Conservation (phyloP, 805 yeast genomes). For the Wickerhamomyces subpelliculosus region DNA sequence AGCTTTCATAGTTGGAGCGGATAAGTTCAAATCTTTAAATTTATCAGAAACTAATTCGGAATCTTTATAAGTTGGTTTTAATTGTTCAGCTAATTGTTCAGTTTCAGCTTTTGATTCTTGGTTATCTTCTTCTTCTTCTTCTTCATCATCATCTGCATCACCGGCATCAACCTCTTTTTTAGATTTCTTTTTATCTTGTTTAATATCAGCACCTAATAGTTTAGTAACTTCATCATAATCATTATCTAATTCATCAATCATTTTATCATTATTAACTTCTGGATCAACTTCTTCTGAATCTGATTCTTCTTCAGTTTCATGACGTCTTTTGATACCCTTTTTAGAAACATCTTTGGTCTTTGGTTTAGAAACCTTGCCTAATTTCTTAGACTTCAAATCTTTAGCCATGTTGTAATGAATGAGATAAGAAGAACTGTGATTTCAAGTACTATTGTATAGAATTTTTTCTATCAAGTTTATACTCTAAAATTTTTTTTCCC, state of each 20-base stretch:
- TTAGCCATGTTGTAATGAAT: slow-evolving; percentile 11
- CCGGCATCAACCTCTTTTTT: slow-evolving; percentile 14
- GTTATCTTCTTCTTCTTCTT: slow-evolving; percentile 18
- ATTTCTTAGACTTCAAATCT: slow-evolving; percentile 8
- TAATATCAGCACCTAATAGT: slow-evolving; percentile 35
- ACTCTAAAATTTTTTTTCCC: background rate
- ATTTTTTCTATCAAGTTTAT: background rate
- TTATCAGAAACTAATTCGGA: slow-evolving; percentile 19
- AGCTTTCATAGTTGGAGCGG: slow-evolving; percentile 77
- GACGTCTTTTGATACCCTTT: slow-evolving; percentile 21
- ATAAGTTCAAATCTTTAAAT: slow-evolving; percentile 52
- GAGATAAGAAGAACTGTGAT: too few species aligned
- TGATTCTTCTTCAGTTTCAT: slow-evolving; percentile 24
- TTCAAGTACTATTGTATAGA: too few species aligned
- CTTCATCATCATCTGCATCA: slow-evolving; percentile 6
- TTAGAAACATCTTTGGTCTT: slow-evolving; percentile 4
- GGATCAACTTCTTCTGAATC: too few species aligned
- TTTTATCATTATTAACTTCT: slow-evolving; percentile 29
- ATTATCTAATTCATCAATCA: slow-evolving; percentile 48
- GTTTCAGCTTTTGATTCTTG: slow-evolving; percentile 6
- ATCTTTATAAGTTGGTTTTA: slow-evolving; percentile 2
- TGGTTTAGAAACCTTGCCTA: slow-evolving; percentile 1
- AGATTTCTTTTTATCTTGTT: slow-evolving; percentile 12
- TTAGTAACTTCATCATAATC: slow-evolving; percentile 53
- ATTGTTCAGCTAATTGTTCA: too few species aligned